A percentile compares a stretch with the other conserved stretches of the same genome.
Evolutionary conservation across 495 filamentous ascomycete species (phyloP).

Genomic region (Lasiosphaeriaceae sp.): DNA sequence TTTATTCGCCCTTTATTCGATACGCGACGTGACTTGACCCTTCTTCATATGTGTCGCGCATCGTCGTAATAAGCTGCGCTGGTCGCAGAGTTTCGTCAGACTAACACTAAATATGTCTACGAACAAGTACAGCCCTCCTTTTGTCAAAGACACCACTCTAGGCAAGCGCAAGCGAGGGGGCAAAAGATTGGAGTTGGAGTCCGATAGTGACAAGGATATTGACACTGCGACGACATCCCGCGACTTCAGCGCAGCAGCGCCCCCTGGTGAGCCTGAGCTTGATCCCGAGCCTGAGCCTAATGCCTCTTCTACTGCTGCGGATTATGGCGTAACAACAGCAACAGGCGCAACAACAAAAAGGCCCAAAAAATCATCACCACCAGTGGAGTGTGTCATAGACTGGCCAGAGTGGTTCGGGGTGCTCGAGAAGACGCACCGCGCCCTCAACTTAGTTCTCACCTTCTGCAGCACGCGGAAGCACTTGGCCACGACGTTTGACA

Average conservation of each 20-base stretch:
- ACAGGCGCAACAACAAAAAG: neutral
- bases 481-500: conserved; percentile 85
- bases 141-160: neutral
- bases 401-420: conserved; percentile 74
- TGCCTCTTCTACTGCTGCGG: neutral
- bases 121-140: neutral
- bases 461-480: conserved; percentile 93
- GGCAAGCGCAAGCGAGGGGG: conserved; percentile 12
- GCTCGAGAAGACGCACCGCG: conserved; percentile 73
- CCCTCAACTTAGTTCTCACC: conserved; percentile 88
- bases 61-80: neutral
- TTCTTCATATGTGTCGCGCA: neutral
- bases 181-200: neutral
- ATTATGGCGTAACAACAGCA: neutral
- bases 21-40: no score
- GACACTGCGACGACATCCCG: no score
- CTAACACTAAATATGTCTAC: neutral
- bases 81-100: no score
- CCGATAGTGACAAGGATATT: neutral
- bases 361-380: conserved; percentile 4
- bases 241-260: no score
- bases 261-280: no score
- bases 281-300: neutral
- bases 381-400: conserved; percentile 24
- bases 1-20: no score